Percentiles rank a stretch among this genome's conserved stretches.
These are phyloP conservation scores for Aspergillus hiratsukae DNA, from an alignment of 2,329 filamentous ascomycete genomes.

Conservation along the genomic window DNA sequence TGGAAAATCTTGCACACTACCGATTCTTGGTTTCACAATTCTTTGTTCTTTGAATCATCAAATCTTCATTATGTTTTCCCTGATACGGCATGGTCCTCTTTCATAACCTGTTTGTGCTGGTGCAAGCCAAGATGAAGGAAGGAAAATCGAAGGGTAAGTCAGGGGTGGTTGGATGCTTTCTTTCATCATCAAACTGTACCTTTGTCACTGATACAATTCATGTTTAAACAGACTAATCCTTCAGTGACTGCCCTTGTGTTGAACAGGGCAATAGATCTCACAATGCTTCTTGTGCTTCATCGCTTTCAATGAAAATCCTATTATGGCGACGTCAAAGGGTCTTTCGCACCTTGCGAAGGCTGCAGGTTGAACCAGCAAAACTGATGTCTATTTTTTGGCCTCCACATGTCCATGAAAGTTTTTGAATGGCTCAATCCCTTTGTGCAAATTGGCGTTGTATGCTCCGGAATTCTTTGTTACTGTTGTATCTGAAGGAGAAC, in stretches of 20 bases:
- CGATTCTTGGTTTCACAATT: slow-evolving; percentile 6
- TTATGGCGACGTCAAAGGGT: not conserved
- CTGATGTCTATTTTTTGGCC: not conserved
- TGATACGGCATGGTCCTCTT: not conserved
- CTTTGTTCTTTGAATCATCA: slow-evolving; percentile 1
- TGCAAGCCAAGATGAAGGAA: not conserved
- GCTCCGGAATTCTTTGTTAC: not conserved
- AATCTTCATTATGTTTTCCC: not conserved
- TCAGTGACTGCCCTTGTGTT: not conserved
- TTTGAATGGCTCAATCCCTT: not conserved
- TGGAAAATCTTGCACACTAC: slow-evolving; percentile 7
- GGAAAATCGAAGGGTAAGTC: not conserved
- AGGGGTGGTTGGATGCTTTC: not conserved
- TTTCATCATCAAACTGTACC: not conserved
- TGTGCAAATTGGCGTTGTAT: not conserved
- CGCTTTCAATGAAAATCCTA: not conserved
- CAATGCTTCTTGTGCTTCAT: not conserved
- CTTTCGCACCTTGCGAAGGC: not conserved
- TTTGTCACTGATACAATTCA: not conserved
- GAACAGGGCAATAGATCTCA: not conserved
- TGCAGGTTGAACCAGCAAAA: not conserved
- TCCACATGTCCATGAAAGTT: not conserved
- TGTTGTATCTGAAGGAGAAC: not conserved
- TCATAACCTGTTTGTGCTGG: not conserved
- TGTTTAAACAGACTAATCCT: not conserved